A percentile compares a stretch with the other conserved stretches of the same genome.
phyloP scores from a whole-genome alignment of 495 filamentous ascomycete genomes.

The Coniosporium apollinis region DNA sequence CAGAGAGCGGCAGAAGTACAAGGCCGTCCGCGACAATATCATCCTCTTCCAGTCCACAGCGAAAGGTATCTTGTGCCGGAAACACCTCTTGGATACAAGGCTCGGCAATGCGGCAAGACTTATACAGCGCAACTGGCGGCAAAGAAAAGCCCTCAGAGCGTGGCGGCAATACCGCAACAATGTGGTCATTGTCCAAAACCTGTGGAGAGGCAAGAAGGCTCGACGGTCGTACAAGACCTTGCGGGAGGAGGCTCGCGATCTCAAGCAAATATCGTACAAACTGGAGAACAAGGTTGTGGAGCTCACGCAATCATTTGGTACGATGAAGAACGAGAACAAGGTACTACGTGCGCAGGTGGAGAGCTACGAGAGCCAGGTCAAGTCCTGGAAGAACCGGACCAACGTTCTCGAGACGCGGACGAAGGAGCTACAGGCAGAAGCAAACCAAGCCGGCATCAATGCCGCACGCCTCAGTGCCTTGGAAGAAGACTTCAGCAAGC shows the following conservation, averaged over 20 bases:
- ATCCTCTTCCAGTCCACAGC: conserved; percentile 74
- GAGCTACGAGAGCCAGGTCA: conserved; percentile 89
- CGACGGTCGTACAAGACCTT: conserved; percentile 71
- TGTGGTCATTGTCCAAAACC: conserved; percentile 75
- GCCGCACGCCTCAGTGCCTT: conserved; percentile 73
- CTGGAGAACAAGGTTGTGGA: conserved; percentile 99
- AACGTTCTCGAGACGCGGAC: conserved; percentile 78
- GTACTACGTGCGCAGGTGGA: conserved; percentile 73
- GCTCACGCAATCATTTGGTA: conserved; percentile 81
- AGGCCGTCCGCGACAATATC: conserved; percentile 58
- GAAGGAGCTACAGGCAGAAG: conserved; percentile 88
- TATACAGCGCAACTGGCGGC: conserved; percentile 84
- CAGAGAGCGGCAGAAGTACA: conserved; percentile 66
- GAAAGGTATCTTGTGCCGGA: conserved; percentile 79
- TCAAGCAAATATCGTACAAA: conserved; percentile 98
- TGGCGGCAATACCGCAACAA: conserved; percentile 84
- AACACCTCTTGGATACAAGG: conserved; percentile 79
- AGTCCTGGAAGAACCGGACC: conserved; percentile 82
- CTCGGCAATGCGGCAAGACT: conserved; percentile 80
- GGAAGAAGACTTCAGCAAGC: conserved; percentile 83
- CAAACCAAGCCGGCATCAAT: conserved; percentile 92
- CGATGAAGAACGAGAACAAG: conserved; percentile 87
- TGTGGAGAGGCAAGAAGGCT: conserved; percentile 80
- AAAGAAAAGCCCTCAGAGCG: conserved; percentile 53
- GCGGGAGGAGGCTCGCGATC: conserved; percentile 88